phyloP scores from a whole-genome alignment of 305 asterid genomes.

The Fraxinus xanthoxyloides region DNA sequence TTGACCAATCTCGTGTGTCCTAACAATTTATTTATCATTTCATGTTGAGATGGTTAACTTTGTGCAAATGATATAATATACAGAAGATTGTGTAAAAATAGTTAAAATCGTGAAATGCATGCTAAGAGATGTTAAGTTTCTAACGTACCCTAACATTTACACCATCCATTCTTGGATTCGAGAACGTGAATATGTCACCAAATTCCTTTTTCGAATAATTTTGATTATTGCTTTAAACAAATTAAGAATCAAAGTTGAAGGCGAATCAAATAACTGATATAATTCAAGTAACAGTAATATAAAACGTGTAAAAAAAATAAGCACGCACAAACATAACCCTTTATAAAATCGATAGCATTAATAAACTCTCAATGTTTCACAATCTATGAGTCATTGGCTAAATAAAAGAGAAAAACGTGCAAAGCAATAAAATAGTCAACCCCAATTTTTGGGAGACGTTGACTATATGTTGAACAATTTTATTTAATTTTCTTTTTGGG shows the following conservation, averaged over 20 bases:
- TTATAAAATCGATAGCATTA: neutral
- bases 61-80: no score
- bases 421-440: constrained; percentile 37
- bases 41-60: neutral
- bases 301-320: neutral
- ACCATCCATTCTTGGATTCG: neutral
- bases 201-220: neutral
- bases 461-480: neutral
- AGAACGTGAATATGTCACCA: neutral
- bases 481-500: neutral
- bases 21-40: neutral
- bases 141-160: neutral
- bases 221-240: neutral
- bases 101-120: neutral
- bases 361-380: neutral
- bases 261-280: neutral
- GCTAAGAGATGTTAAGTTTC: no score
- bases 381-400: neutral
- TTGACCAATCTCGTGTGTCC: neutral
- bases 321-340: neutral
- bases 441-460: constrained; percentile 17
- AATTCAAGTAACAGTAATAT: neutral
- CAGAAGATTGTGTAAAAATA: neutral
- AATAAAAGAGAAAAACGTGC: constrained; percentile 23
- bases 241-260: neutral